Evolutionary conservation across 2,329 filamentous ascomycete genomes (phyloP), one percentile per base, ranked within the genome.

Genomic region (Diplodia intermedia): DNA sequence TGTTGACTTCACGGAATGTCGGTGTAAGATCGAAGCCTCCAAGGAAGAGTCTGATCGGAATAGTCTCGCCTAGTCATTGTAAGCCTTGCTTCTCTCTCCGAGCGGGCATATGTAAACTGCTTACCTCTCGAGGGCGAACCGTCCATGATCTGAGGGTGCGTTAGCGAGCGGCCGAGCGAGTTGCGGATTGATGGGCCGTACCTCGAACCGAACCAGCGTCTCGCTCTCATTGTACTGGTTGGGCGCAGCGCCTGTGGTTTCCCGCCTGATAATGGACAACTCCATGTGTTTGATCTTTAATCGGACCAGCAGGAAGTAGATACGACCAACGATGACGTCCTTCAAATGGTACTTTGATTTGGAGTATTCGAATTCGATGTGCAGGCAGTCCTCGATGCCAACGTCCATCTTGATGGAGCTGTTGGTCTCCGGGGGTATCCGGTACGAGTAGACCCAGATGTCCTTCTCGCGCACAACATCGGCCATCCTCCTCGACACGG

Each of bases 201-300:
- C 90, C 88, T 99, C 95, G 75, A 99, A 99, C 72, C 96, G 89
- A 68, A 99, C 95, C 74, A 99, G 83, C 2, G 95, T 99, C 82
- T 99, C 95, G 81, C 94, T 98, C 84, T 99, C 96, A 79, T 99
- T 99, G 83, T 99, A 99, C 81, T 99, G 96, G 79, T 99, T 99
- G 7, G 95, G 95, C 26, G 95, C 93, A 5, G 93, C 93, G 67
- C 96, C 95, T 0, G 95, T 99, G 2, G 95, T 99, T 82, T 99
- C 95, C 74, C 96, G 86, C 72, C 96, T 88, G 79, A 99, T 99
- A 75, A 99, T 99, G 72, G 93, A 97, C 71, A 99, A 83, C 83
- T 99, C 95, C 95, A 99, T 99, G 81, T 99, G 95, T 83, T 98
- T 97, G 80, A 99, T 99, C 89, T 99, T 99, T 79, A 99, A 85